These are phyloP conservation scores for Durusdinium trenchii DNA, from an alignment of 73 alveolate genomes.

Conservation along the genomic window DNA sequence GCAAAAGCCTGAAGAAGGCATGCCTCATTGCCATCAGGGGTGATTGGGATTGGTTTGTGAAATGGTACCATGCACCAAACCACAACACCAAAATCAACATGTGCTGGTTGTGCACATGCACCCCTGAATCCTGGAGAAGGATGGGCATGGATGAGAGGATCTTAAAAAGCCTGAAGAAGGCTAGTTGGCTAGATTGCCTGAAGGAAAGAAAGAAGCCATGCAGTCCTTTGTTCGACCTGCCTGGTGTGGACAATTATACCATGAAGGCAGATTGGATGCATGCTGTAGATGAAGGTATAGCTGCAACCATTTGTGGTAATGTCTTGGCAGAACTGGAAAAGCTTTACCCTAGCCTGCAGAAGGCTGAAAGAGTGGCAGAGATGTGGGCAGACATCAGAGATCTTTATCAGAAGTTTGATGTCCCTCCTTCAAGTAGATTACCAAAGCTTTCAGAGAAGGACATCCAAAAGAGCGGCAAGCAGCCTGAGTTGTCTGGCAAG, in stretches of 20 bases:
- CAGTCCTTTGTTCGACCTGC: conserved; percentile 15
- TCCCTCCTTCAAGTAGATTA: neutral
- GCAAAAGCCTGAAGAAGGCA: neutral
- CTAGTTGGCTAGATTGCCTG: neutral
- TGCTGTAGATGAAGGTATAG: conserved; percentile 43
- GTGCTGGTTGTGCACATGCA: conserved; percentile 58
- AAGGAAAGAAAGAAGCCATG: neutral
- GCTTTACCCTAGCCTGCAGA: neutral
- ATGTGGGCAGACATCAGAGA: conserved; percentile 4
- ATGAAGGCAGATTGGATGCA: conserved; percentile 57
- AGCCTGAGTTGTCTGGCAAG: conserved; percentile 33
- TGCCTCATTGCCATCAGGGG: neutral
- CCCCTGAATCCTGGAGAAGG: neutral
- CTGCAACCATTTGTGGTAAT: too few relatives aligned
- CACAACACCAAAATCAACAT: neutral
- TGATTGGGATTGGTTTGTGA: conserved; percentile 70
- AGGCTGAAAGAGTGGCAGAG: neutral
- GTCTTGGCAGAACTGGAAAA: conserved; percentile 13
- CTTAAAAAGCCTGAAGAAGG: conserved; percentile 22
- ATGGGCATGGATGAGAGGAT: neutral
- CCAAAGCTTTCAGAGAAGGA: conserved; percentile 26
- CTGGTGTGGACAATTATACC: neutral
- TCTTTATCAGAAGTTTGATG: neutral
- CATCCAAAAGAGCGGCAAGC: neutral
- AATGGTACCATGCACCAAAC: neutral